Percentiles rank a stretch among this genome's conserved stretches.
These are phyloP conservation scores for Boletellus emodensis DNA, from an alignment of 768 basidiomycete genomes.

Conservation along the genomic window DNA sequence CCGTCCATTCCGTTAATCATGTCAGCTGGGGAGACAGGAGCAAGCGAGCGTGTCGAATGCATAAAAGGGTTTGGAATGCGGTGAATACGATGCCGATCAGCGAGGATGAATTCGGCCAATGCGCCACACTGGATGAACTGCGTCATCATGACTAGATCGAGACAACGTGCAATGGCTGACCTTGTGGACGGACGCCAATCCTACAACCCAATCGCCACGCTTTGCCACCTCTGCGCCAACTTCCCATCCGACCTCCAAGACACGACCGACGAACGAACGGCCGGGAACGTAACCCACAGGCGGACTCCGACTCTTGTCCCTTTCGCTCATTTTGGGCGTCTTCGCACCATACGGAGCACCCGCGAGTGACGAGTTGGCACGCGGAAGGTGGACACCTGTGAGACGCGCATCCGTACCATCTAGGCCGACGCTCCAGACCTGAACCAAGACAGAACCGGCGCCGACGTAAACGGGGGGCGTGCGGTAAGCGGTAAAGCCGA, in stretches of 20 bases:
- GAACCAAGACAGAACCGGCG: constrained; percentile 67
- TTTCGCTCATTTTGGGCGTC: constrained; percentile 19
- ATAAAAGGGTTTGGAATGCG: constrained; percentile 62
- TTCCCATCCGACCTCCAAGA: constrained; percentile 78
- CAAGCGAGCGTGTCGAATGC: constrained; percentile 27
- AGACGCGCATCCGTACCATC: constrained; percentile 71
- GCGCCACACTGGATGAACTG: constrained; percentile 62
- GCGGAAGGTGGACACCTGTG: constrained; percentile 42
- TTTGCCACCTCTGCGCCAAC: constrained; percentile 46
- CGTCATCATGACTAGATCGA: constrained; percentile 7
- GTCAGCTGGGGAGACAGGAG: constrained; percentile 14
- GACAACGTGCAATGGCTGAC: constrained; percentile 39
- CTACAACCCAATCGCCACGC: constrained; percentile 86
- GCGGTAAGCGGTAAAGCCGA: constrained; percentile 70
- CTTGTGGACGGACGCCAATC: constrained; percentile 75
- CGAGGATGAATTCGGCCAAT: constrained; percentile 82
- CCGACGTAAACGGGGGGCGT: constrained; percentile 72
- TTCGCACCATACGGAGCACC: constrained; percentile 22
- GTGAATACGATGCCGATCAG: constrained; percentile 74
- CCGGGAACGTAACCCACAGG: constrained; percentile 78
- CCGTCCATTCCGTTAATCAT: constrained; percentile 4
- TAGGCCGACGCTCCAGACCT: constrained; percentile 86
- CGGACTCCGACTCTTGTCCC: constrained; percentile 23
- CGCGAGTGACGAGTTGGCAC: constrained; percentile 9
- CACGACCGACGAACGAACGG: constrained; percentile 80